phyloP scores from a whole-genome alignment of 176 grass and related monocot species.

The Elymus sibiricus region DNA sequence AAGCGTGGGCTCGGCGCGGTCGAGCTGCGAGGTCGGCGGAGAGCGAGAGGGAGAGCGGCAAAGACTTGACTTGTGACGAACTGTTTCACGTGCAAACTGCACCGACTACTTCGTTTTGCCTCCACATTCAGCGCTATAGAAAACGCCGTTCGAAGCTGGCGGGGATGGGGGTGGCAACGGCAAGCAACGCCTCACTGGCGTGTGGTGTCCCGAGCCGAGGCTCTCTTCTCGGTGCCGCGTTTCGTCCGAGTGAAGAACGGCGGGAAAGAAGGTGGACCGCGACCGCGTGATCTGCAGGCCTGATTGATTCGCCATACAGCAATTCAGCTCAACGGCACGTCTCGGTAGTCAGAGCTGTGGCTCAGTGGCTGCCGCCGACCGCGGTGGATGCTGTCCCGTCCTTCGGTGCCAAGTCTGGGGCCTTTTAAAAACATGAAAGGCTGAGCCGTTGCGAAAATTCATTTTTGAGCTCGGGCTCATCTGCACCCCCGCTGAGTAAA shows the following conservation, averaged over 20 bases:
- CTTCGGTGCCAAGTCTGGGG: not conserved
- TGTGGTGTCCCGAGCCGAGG: not conserved
- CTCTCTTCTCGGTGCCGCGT: not conserved
- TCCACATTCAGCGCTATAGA: not conserved
- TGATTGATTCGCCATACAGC: not conserved
- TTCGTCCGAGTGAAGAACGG: constrained; percentile 15
- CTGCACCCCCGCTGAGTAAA: too few species aligned
- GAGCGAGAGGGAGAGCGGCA: not conserved
- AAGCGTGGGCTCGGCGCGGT: not conserved
- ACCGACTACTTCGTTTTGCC: constrained; percentile 21
- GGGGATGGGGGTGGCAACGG: not conserved
- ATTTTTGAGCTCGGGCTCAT: too few species aligned
- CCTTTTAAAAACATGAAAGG: not conserved
- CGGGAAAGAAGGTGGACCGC: not conserved
- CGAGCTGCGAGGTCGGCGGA: not conserved
- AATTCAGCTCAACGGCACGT: not conserved
- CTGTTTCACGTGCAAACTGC: not conserved
- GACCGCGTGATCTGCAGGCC: not conserved
- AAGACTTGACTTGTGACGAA: not conserved
- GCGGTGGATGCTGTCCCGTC: not conserved
- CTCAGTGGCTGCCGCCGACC: not conserved
- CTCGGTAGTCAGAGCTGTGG: too few species aligned
- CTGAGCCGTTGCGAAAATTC: not conserved
- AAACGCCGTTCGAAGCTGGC: not conserved
- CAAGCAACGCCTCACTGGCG: not conserved